Percentiles rank a stretch among this genome's conserved stretches.
phyloP scores from a whole-genome alignment of 2,329 filamentous ascomycete species.

The Aspergillus sp. region DNA sequence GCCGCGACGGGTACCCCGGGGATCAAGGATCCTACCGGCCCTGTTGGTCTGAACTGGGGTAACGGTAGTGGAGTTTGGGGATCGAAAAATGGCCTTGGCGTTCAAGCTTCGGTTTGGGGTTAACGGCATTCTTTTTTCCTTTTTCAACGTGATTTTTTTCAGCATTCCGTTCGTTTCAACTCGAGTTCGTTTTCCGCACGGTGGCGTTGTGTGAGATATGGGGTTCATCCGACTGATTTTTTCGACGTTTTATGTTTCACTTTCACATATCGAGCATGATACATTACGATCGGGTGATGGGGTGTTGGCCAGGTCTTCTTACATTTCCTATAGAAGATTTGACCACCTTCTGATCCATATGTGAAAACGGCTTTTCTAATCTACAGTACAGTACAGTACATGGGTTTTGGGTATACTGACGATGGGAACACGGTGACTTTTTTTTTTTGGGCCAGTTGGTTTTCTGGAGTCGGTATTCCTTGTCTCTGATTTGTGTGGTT shows the following conservation, averaged over 20 bases:
- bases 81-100: constrained; percentile 68
- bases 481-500: constrained; percentile 9
- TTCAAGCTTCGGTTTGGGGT: constrained; percentile 91
- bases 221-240: constrained; percentile 3
- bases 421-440: constrained; percentile 14
- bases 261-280: constrained; percentile 22
- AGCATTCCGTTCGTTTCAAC: constrained; percentile 6
- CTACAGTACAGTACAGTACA: constrained; percentile 11
- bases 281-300: constrained; percentile 21
- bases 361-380: constrained; percentile 11
- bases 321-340: too few relatives aligned
- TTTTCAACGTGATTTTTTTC: neutral
- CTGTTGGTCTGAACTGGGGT: constrained; percentile 52
- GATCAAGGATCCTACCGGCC: constrained; percentile 15
- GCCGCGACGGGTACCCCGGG: constrained; percentile 27
- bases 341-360: constrained; percentile 9
- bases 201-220: constrained; percentile 22
- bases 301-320: neutral
- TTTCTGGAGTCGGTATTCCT: constrained; percentile 24
- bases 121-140: constrained; percentile 35
- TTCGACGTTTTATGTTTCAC: constrained; percentile 11
- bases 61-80: constrained; percentile 79
- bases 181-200: constrained; percentile 12
- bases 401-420: constrained; percentile 19
- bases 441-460: constrained; percentile 16